Evolutionary conservation across 2,329 filamentous ascomycete species (phyloP).

Genomic region (Rhynchosporium agropyri): DNA sequence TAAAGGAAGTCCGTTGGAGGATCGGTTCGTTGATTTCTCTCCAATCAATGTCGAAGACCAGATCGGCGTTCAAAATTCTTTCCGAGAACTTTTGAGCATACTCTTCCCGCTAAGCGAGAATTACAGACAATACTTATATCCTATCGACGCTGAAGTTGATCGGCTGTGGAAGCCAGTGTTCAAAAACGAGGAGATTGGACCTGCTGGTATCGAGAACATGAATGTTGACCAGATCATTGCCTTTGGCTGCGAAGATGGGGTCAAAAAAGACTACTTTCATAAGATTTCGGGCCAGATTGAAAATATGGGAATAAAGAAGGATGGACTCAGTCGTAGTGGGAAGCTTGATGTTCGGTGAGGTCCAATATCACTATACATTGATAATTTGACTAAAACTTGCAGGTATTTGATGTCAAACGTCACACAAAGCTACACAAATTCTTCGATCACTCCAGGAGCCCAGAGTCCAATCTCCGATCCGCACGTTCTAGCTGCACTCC

Average conservation of each 20-base stretch:
- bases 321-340: conserved; percentile 55
- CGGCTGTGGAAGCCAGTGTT: conserved; percentile 42
- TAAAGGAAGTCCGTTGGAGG: background rate
- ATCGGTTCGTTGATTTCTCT: conserved; percentile 31
- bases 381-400: conserved; percentile 1
- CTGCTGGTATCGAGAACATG: conserved; percentile 41
- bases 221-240: conserved; percentile 62
- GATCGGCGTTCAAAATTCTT: conserved; percentile 58
- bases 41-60: conserved; percentile 41
- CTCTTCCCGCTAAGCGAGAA: conserved; percentile 54
- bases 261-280: conserved; percentile 53
- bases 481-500: conserved; percentile 57
- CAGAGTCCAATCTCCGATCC: conserved; percentile 57
- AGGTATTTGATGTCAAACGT: conserved; percentile 64
- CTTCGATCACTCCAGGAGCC: conserved; percentile 54
- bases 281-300: conserved; percentile 56
- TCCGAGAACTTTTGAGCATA: conserved; percentile 55
- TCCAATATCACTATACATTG: background rate
- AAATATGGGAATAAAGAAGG: conserved; percentile 54
- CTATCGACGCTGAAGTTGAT: conserved; percentile 52
- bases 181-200: conserved; percentile 30
- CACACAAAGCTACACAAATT: conserved; percentile 57
- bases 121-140: conserved; percentile 53
- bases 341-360: conserved; percentile 61
- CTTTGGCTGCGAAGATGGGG: conserved; percentile 58